phyloP scores from a whole-genome alignment of 768 basidiomycete species.

The Daedalea quercina region DNA sequence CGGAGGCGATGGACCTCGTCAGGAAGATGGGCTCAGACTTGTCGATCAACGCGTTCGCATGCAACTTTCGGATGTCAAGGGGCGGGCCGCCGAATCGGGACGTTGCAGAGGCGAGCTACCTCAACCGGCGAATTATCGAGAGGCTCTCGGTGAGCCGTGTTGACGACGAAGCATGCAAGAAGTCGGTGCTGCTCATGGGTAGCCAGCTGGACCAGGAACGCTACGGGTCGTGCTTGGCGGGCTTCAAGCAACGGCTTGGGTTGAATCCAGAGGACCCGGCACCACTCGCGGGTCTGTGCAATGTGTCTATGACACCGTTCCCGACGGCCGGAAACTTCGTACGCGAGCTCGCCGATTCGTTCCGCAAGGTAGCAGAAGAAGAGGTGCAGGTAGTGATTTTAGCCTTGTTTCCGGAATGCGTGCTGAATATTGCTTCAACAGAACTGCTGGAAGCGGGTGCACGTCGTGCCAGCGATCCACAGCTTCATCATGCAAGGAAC shows the following conservation, averaged over 20 bases:
- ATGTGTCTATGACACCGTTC: constrained; percentile 38
- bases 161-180: constrained; percentile 14
- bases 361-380: constrained; percentile 27
- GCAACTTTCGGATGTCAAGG: constrained; percentile 30
- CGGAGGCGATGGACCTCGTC: constrained; percentile 19
- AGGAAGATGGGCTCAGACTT: constrained; percentile 33
- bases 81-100: constrained; percentile 28
- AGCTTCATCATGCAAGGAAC: constrained; percentile 33
- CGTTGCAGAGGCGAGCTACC: constrained; percentile 34
- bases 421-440: background rate
- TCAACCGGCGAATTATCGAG: constrained; percentile 34
- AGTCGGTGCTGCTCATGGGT: constrained; percentile 24
- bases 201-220: constrained; percentile 26
- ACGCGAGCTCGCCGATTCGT: constrained; percentile 24
- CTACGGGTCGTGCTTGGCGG: constrained; percentile 28
- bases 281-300: constrained; percentile 30
- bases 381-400: constrained; percentile 25
- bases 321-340: constrained; percentile 24
- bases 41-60: constrained; percentile 37
- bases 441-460: constrained; percentile 25
- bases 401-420: background rate
- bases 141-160: constrained; percentile 28
- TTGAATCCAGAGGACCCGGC: constrained; percentile 17
- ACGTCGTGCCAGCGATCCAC: constrained; percentile 24
- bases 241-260: constrained; percentile 33